phyloP scores from a whole-genome alignment of 179 eudicot species.

The Beta lomatogona region DNA sequence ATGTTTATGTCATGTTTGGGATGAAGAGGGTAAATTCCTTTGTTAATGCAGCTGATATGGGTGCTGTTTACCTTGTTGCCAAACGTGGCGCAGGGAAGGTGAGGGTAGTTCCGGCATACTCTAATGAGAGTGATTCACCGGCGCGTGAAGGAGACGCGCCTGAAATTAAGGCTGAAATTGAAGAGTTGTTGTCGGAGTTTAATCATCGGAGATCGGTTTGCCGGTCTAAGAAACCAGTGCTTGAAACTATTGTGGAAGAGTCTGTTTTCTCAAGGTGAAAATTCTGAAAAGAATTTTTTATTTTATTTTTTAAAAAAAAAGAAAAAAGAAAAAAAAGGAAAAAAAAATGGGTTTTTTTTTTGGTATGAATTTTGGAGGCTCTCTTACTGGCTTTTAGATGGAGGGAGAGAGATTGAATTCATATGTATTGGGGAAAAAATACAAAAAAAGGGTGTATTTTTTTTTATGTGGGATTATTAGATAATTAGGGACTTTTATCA shows the following conservation, averaged over 20 bases:
- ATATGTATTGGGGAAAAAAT: not conserved
- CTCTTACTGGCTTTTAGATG: conserved; percentile 12
- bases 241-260: conserved; percentile 89
- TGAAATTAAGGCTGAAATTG: conserved; percentile 44
- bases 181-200: conserved; percentile 58
- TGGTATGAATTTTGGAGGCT: conserved; percentile 8
- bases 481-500: not conserved
- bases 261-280: conserved; percentile 38
- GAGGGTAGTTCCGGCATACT: conserved; percentile 50
- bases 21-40: conserved; percentile 68
- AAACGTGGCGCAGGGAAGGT: conserved; percentile 37
- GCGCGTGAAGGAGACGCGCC: conserved; percentile 30
- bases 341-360: not conserved
- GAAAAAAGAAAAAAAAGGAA: too few species aligned
- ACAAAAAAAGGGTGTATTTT: not conserved
- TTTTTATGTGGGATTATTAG: not conserved
- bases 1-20: conserved; percentile 64
- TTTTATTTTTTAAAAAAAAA: not conserved
- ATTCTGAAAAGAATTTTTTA: not conserved
- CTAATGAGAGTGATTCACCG: conserved; percentile 24
- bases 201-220: conserved; percentile 54
- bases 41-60: conserved; percentile 70
- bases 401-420: conserved; percentile 6
- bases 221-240: conserved; percentile 81
- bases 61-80: conserved; percentile 50